Evolutionary conservation across 768 basidiomycete genomes (phyloP).

Genomic region (Chalciporus piperatus): DNA sequence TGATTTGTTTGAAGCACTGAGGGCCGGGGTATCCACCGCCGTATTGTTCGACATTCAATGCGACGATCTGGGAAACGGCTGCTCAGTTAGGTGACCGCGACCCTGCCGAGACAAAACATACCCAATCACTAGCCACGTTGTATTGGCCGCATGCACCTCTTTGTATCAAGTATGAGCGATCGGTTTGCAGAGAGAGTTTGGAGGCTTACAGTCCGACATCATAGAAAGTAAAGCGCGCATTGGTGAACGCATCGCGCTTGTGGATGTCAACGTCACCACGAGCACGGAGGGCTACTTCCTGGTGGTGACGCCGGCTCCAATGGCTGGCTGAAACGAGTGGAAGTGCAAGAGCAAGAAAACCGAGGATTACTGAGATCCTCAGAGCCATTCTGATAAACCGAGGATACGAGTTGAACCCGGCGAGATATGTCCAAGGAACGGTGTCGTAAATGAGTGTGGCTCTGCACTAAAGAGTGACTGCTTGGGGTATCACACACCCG

Average conservation of each 20-base stretch:
- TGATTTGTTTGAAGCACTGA: slow-evolving; percentile 59
- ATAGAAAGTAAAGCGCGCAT: slow-evolving; percentile 54
- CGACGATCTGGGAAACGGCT: slow-evolving; percentile 44
- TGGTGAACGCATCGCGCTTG: slow-evolving; percentile 34
- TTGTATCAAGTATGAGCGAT: slow-evolving; percentile 11
- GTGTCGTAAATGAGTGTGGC: slow-evolving; percentile 20
- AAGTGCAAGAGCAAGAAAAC: slow-evolving; percentile 35
- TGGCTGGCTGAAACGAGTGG: slow-evolving; percentile 33
- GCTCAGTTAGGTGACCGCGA: slow-evolving; percentile 1
- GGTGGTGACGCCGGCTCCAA: slow-evolving; percentile 38
- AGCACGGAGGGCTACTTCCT: slow-evolving; percentile 48
- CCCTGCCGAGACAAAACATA: slow-evolving; percentile 26
- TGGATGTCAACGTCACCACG: slow-evolving; percentile 39
- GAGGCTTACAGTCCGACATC: slow-evolving; percentile 47
- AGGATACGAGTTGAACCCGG: not conserved
- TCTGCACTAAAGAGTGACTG: slow-evolving; percentile 15
- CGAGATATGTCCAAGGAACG: slow-evolving; percentile 4
- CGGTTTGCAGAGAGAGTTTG: not conserved
- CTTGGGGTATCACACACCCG: not conserved
- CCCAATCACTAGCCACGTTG: slow-evolving; percentile 42
- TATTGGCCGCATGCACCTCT: slow-evolving; percentile 56
- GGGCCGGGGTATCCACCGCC: slow-evolving; percentile 63
- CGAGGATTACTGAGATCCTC: slow-evolving; percentile 28
- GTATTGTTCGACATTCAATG: slow-evolving; percentile 51
- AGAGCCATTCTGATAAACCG: slow-evolving; percentile 9